phyloP scores from a whole-genome alignment of 2,329 filamentous ascomycete species.

The Ascochyta fabae region DNA sequence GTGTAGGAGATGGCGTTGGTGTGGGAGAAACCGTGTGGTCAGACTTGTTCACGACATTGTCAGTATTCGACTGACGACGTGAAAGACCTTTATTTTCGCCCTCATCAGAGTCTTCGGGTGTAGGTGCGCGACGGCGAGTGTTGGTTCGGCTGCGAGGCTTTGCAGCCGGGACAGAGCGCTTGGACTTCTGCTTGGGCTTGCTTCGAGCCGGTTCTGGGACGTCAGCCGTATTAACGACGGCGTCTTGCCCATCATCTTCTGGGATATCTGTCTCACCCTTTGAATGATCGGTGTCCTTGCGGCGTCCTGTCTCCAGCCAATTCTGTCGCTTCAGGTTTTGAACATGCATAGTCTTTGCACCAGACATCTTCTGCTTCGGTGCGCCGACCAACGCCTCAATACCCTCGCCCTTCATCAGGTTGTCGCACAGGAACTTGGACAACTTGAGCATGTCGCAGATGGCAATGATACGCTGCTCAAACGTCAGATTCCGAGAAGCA shows the following conservation, averaged over 20 bases:
- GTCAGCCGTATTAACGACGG: neutral
- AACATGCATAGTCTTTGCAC: conserved; percentile 1
- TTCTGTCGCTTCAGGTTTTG: conserved; percentile 11
- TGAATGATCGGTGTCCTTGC: neutral
- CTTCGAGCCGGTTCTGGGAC: neutral
- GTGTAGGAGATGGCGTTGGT: neutral
- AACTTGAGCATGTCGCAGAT: conserved; percentile 10
- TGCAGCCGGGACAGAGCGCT: neutral
- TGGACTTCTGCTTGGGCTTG: neutral
- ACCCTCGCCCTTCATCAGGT: conserved; percentile 20
- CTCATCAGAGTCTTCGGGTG: neutral
- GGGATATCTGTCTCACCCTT: neutral
- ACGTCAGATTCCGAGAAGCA: conserved; percentile 9
- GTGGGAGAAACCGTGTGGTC: neutral
- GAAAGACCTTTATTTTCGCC: neutral
- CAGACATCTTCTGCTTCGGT: conserved; percentile 10
- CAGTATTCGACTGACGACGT: neutral
- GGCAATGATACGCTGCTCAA: conserved; percentile 16
- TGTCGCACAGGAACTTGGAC: conserved; percentile 17
- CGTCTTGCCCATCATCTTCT: neutral
- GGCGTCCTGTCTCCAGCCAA: conserved; percentile 7
- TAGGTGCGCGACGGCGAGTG: neutral
- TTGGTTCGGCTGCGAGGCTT: neutral
- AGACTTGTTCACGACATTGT: neutral
- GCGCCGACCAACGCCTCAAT: conserved; percentile 6